These are phyloP conservation scores for Trichosanthes cucumerina DNA, from an alignment of 306 rosid genomes.

Conservation along the genomic window DNA sequence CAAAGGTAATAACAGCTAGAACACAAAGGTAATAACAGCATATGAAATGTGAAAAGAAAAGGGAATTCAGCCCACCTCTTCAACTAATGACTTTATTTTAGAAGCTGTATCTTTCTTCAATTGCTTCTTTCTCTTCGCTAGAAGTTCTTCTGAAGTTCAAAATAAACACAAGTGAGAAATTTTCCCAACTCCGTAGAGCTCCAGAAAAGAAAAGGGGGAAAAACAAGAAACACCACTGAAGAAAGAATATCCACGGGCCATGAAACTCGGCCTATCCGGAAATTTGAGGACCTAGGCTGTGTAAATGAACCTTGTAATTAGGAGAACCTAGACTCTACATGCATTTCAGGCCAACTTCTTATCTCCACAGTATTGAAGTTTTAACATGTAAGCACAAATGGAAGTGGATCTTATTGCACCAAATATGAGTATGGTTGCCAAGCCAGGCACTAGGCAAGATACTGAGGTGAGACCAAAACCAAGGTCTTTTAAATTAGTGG, in stretches of 20 bases:
- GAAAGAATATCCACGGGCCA: background rate
- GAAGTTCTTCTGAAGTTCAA: slow-evolving; percentile 80
- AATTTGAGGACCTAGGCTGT: background rate
- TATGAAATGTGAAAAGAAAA: background rate
- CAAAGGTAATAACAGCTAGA: background rate
- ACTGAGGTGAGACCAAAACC: background rate
- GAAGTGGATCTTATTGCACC: background rate
- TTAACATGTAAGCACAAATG: background rate
- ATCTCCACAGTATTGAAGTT: background rate
- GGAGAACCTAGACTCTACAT: background rate
- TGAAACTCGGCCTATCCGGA: background rate
- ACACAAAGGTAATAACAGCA: background rate
- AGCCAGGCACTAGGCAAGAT: background rate
- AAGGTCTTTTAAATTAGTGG: background rate
- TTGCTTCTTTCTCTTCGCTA: slow-evolving; percentile 83
- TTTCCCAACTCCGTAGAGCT: background rate
- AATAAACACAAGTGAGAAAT: slow-evolving; percentile 20
- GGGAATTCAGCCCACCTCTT: slow-evolving; percentile 56
- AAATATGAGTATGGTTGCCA: background rate
- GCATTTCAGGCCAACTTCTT: background rate
- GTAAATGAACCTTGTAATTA: background rate
- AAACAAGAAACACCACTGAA: background rate
- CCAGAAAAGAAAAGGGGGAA: background rate
- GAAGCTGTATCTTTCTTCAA: slow-evolving; percentile 93
- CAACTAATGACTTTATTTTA: slow-evolving; percentile 85